A percentile compares a stretch with the other conserved stretches of the same genome.
Evolutionary conservation across 805 yeast species (phyloP).

Genomic region (Starmerella davenportii): DNA sequence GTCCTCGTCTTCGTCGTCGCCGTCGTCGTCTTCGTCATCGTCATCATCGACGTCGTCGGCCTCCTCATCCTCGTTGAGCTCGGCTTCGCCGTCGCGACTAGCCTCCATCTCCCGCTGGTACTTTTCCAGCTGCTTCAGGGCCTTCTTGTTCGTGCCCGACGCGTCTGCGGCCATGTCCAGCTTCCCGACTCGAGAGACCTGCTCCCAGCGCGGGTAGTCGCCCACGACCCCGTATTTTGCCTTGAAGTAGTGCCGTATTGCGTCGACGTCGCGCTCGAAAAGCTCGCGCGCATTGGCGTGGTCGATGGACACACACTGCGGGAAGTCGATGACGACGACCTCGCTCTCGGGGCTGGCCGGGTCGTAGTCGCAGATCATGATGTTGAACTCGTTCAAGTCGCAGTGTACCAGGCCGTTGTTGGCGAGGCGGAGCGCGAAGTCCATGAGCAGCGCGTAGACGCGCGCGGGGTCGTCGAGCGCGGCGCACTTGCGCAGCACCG

Average conservation of each 20-base stretch:
- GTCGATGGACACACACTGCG: constrained; percentile 88
- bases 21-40: constrained; percentile 22
- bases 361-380: constrained; percentile 49
- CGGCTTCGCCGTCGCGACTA: constrained; percentile 20
- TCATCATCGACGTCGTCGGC: constrained; percentile 29
- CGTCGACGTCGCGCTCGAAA: constrained; percentile 83
- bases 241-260: constrained; percentile 67
- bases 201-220: constrained; percentile 70
- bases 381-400: constrained; percentile 93
- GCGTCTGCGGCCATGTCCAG: constrained; percentile 83
- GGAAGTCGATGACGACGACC: constrained; percentile 90
- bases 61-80: constrained; percentile 26
- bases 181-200: constrained; percentile 46
- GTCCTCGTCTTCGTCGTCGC: constrained; percentile 25
- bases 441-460: constrained; percentile 73
- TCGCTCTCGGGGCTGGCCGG: constrained; percentile 34
- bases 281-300: constrained; percentile 77
- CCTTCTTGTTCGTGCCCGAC: constrained; percentile 49
- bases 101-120: constrained; percentile 35
- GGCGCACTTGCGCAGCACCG: constrained; percentile 68
- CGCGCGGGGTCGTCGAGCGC: constrained; percentile 51
- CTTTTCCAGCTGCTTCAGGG: constrained; percentile 48
- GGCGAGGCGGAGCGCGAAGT: constrained; percentile 64
- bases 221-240: constrained; percentile 64
- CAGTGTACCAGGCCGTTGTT: constrained; percentile 87